Evolutionary conservation across 257 asterid species (phyloP), one percentile per base, ranked within the genome.

Genomic region (Jacaranda mimosifolia): DNA sequence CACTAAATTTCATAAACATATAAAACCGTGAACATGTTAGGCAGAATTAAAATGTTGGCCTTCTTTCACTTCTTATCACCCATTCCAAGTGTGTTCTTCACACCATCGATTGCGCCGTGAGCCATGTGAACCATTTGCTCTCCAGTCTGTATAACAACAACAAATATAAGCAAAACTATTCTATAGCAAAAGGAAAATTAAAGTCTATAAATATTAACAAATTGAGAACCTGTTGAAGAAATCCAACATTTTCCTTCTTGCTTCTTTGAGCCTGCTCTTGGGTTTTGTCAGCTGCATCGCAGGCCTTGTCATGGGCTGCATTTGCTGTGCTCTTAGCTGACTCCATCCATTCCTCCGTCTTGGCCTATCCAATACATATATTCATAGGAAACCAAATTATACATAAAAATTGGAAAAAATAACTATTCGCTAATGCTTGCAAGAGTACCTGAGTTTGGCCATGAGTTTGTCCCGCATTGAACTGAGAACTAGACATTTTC

Each of bases 61-160:
- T 49, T 40, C 18, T 42, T 65, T 91, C 85, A 89, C 82, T 89
- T 91, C 86, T 80, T 87, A 5, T 89, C 88, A 35, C 91, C 87
- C 74, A 85, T 76, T 69, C 96, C 96, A 55, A 92, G 86, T 62
- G 89, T 86, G 85, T 86, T 90, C 89, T 87, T 92, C 82, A 87
- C 86, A 5, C 97, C 96, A 77, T 90, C 97, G 52, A 90, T 78
- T 15, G 91, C 94, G 5, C 92, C 97, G 68, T 92, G 94, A 76
- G 94, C 94, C 83, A 90, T 82, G 83, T 77, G 60, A 59, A 62
- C 87, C 84, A 87, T 17, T 56, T 92, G 91, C 74, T 86, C 93
- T 69, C 94, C 91, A 0, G 91, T 89, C 96, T 91, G 63, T 1
- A 68, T 11, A 14, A 48, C n/a, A 48, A 18, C 3, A 17, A 53